phyloP scores from a whole-genome alignment of 495 filamentous ascomycete genomes.

The Cercophora newfieldiana region DNA sequence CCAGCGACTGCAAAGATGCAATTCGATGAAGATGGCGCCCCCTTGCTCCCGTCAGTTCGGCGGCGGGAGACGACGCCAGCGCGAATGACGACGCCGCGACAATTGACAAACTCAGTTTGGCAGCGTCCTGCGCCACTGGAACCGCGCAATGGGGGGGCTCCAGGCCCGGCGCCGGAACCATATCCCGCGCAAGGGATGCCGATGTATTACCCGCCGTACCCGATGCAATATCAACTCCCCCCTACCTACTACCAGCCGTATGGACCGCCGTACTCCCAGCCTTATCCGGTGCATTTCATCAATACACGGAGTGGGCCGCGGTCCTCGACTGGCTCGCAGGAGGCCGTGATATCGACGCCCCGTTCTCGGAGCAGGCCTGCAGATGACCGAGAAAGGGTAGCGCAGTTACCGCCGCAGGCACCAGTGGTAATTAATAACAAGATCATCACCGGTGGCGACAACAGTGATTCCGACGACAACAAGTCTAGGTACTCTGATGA shows the following conservation, averaged over 20 bases:
- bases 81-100: slow-evolving; percentile 7
- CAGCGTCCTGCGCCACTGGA: background rate
- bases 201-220: slow-evolving; percentile 2
- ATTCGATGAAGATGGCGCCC: background rate
- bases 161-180: background rate
- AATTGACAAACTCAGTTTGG: background rate
- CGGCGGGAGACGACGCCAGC: slow-evolving; percentile 7
- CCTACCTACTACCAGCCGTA: slow-evolving; percentile 3
- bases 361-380: background rate
- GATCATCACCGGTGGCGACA: background rate
- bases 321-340: background rate
- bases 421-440: background rate
- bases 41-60: background rate
- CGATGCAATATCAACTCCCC: background rate
- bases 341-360: background rate
- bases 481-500: background rate
- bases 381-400: background rate
- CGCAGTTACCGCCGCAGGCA: background rate
- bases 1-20: slow-evolving; percentile 6
- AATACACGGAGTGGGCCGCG: background rate
- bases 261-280: slow-evolving; percentile 1
- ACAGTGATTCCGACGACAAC: background rate
- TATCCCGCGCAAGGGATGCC: background rate
- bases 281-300: background rate
- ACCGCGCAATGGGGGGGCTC: background rate